Conservation (phyloP, 257 asterid genomes). For the Solanum pimpinellifolium region DNA sequence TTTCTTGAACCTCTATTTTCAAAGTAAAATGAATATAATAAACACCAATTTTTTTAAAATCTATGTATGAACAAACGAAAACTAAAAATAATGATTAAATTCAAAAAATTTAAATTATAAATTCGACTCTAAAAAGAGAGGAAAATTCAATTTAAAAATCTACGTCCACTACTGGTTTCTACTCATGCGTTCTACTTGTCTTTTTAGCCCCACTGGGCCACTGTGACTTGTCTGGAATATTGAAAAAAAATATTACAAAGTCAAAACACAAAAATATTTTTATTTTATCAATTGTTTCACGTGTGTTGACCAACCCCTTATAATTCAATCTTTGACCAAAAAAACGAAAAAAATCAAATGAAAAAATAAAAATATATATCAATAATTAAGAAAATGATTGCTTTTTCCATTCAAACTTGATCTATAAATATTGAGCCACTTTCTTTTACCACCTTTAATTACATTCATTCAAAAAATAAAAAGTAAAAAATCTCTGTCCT, state of each 20-base stretch:
- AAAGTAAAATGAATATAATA: no score
- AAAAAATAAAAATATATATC: background rate
- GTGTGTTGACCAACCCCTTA: background rate
- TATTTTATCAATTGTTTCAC: background rate
- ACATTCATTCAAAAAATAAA: background rate
- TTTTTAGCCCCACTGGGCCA: background rate
- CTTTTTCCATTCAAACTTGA: conserved; percentile 13
- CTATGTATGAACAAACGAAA: background rate
- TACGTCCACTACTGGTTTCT: background rate
- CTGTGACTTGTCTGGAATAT: background rate
- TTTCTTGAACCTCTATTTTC: no score
- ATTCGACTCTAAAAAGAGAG: background rate
- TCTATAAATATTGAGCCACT: conserved; percentile 14
- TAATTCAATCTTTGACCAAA: background rate
- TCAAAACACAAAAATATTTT: background rate
- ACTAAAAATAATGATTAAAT: background rate
- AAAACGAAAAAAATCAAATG: background rate
- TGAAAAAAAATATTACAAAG: background rate
- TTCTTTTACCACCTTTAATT: conserved; percentile 21
- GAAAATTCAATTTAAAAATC: background rate
- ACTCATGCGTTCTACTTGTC: background rate
- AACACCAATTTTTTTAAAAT: background rate
- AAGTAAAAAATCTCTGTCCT: background rate
- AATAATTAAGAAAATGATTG: background rate
- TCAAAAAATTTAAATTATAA: background rate